phyloP scores from a whole-genome alignment of 2,329 filamentous ascomycete genomes.

The Pestalotiopsis sp. region DNA sequence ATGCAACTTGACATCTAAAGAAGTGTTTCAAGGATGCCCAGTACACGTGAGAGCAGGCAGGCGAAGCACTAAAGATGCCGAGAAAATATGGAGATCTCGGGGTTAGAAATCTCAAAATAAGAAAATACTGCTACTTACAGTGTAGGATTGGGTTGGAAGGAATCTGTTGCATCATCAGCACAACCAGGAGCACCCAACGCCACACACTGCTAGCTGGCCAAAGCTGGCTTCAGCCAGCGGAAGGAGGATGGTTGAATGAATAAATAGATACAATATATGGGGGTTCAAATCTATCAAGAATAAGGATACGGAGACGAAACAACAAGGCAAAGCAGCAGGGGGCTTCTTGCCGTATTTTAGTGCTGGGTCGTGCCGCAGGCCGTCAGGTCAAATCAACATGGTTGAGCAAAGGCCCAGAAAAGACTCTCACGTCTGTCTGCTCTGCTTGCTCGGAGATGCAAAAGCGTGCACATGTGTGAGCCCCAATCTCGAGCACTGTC shows the following conservation, averaged over 20 bases:
- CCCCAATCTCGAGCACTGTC: background rate
- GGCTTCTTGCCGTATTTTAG: background rate
- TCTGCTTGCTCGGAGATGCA: background rate
- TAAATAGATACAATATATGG: background rate
- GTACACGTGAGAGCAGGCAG: background rate
- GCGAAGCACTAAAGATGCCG: background rate
- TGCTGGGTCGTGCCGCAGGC: background rate
- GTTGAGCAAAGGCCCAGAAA: background rate
- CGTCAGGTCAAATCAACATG: background rate
- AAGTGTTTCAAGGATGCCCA: slow-evolving; percentile 2
- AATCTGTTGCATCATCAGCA: background rate
- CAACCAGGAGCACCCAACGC: background rate
- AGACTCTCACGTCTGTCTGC: background rate
- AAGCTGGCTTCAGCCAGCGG: no score
- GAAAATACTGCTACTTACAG: background rate
- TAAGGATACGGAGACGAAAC: background rate
- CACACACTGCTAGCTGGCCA: background rate
- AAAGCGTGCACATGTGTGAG: background rate
- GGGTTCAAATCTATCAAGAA: background rate
- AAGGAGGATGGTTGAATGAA: no score
- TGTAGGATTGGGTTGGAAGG: background rate
- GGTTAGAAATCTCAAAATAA: background rate
- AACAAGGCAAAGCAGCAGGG: background rate
- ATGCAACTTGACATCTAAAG: background rate
- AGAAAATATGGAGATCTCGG: background rate